A percentile compares a stretch with the other conserved stretches of the same genome.
These are phyloP conservation scores for Ballota nigra DNA, from an alignment of 257 asterid species.

Conservation along the genomic window DNA sequence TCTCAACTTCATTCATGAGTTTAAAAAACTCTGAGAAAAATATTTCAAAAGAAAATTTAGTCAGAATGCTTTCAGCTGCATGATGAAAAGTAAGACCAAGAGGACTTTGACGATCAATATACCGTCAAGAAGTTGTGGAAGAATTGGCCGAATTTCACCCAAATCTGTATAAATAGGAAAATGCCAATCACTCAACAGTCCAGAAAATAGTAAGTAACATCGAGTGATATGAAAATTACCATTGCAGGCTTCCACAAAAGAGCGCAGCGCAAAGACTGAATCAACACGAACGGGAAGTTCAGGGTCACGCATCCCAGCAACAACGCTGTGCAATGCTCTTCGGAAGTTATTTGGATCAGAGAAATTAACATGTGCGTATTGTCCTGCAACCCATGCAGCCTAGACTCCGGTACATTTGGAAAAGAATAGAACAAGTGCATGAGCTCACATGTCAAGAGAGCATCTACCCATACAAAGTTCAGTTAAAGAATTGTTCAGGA, in stretches of 20 bases:
- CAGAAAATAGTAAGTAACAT: neutral
- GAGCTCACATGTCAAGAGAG: conserved; percentile 14
- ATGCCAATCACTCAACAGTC: conserved; percentile 14
- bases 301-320: conserved; percentile 97
- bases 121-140: conserved; percentile 96
- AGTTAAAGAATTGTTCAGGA: neutral
- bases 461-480: neutral
- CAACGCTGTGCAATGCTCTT: conserved; percentile 80
- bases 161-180: conserved; percentile 50
- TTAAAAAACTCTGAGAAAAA: conserved; percentile 78
- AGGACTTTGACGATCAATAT: conserved; percentile 20
- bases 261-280: conserved; percentile 93
- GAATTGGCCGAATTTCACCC: conserved; percentile 88
- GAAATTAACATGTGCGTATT: conserved; percentile 86
- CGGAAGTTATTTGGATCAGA: conserved; percentile 84
- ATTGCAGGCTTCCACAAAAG: conserved; percentile 93
- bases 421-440: conserved; percentile 6
- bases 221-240: conserved; percentile 42
- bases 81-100: neutral
- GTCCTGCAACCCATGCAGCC: conserved; percentile 99
- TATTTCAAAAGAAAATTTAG: conserved; percentile 3
- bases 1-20: conserved; percentile 97
- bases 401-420: conserved; percentile 30
- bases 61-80: conserved; percentile 8
- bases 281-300: conserved; percentile 99